phyloP scores from a whole-genome alignment of 495 filamentous ascomycete genomes.

The Penicillium subrubescens region DNA sequence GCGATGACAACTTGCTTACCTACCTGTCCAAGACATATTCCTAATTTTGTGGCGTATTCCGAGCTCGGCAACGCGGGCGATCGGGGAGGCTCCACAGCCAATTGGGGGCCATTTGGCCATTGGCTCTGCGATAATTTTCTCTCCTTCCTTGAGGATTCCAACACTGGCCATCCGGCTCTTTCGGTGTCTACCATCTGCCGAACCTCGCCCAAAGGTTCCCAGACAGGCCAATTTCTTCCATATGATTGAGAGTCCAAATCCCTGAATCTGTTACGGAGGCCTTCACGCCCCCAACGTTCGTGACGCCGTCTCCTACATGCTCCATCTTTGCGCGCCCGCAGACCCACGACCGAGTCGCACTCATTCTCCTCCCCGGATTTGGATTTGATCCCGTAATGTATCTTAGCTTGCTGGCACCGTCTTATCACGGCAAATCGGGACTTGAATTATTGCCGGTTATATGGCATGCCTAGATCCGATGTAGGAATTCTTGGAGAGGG shows the following conservation, averaged over 20 bases:
- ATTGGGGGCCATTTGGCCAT: background rate
- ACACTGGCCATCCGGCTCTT: constrained; percentile 17
- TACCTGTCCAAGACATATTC: background rate
- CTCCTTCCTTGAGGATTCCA: constrained; percentile 7
- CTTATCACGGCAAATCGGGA: constrained; percentile 8
- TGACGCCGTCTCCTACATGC: background rate
- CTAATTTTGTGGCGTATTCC: constrained; percentile 16
- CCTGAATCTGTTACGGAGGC: background rate
- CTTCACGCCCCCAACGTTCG: background rate
- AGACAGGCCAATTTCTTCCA: background rate
- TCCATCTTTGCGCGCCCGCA: constrained; percentile 6
- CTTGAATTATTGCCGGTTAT: constrained; percentile 6
- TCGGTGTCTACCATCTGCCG: constrained; percentile 18
- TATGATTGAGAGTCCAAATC: background rate
- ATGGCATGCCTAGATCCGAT: no score
- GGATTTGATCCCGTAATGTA: constrained; percentile 14
- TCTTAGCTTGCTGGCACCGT: background rate
- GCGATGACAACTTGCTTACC: background rate
- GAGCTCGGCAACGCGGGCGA: constrained; percentile 16
- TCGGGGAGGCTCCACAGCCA: constrained; percentile 11
- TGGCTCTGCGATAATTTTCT: constrained; percentile 9
- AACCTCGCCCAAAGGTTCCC: background rate
- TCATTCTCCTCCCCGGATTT: background rate
- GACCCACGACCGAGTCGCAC: constrained; percentile 5
- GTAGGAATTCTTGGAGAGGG: background rate